Evolutionary conservation across 345 rosid genomes (phyloP).

Genomic region (Corymbia maculata): DNA sequence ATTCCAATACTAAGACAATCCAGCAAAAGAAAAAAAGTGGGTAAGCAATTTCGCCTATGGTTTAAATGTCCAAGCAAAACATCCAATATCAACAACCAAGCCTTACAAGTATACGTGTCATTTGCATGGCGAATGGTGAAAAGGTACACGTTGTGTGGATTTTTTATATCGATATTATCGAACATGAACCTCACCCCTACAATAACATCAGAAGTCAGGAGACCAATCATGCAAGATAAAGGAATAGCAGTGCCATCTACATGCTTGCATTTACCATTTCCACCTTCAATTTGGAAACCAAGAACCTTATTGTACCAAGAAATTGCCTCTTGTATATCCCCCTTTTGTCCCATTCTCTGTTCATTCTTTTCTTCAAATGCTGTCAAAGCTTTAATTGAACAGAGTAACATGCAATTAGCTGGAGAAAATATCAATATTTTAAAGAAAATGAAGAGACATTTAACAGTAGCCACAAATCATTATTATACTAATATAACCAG

Average conservation of each 20-base stretch:
- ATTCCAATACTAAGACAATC: constrained; percentile 57
- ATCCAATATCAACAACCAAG: not conserved
- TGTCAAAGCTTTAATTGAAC: constrained; percentile 24
- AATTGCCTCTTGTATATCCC: constrained; percentile 53
- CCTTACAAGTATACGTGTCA: constrained; percentile 62
- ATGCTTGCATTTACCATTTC: constrained; percentile 47
- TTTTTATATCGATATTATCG: constrained; percentile 35
- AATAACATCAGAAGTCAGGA: not conserved
- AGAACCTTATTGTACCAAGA: constrained; percentile 78
- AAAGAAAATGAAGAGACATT: not conserved
- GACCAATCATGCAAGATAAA: not conserved
- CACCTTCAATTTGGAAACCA: constrained; percentile 75
- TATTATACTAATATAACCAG: not conserved
- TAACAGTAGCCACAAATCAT: not conserved
- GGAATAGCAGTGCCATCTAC: not conserved
- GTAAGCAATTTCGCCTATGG: not conserved
- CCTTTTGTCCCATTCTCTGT: constrained; percentile 25
- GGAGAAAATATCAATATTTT: not conserved
- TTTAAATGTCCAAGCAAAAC: not conserved
- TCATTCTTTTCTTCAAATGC: constrained; percentile 29
- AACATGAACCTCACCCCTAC: constrained; percentile 85
- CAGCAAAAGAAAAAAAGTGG: not conserved
- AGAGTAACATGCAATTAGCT: not conserved
- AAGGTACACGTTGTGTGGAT: constrained; percentile 37
- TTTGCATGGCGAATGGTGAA: constrained; percentile 63